Evolutionary conservation across 2,329 filamentous ascomycete species (phyloP), one percentile per base, ranked within the genome.

Genomic region (Teratosphaeria nubilosa): DNA sequence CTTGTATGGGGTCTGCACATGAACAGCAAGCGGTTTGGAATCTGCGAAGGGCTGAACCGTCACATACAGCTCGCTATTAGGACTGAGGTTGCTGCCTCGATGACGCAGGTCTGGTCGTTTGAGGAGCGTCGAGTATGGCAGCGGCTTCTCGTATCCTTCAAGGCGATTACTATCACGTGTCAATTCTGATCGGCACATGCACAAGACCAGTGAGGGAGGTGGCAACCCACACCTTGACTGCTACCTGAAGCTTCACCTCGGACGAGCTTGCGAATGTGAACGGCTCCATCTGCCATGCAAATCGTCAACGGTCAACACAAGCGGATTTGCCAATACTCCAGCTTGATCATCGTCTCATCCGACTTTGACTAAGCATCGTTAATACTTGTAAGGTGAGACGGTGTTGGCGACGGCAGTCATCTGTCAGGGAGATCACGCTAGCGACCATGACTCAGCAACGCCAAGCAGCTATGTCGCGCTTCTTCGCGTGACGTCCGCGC

Each of bases 251-350:
- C 66, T 90, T 82, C 66, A 97, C 80, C 73, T 89, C 85, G 64
- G 90, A 87, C 60, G 94, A 96, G 69, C 86, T 90, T 65, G 90
- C 91, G 77, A 97, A 97, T 31, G 91, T 95, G 75, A 96, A 96
- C 56, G 91, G 87, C 76, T 99, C 94, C 90, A 96, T 96, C 25
- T 30, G 27, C 50, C 11, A 13, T 7, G 5, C 5, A 30, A 41
- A 41, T 41, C 34, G 14, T 41, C 4, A 14, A 41, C 13, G 5
- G 16, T 16, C 34, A n/a, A 16, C 34, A 41, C 32, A 11, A 4
- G 4, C 32, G 14, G 11, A 5, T 37, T 37, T 30, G 27, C 27
- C 27, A 30, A 30, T 4, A 30, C 7, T 30, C 27, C 27, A 30
- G 7, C 27, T 30, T 30, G 32, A 37, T 37, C 32, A 37, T 37